Percentiles rank a stretch among this genome's conserved stretches.
Conservation (phyloP, 768 basidiomycete species). For the Kwoniella sp. region DNA sequence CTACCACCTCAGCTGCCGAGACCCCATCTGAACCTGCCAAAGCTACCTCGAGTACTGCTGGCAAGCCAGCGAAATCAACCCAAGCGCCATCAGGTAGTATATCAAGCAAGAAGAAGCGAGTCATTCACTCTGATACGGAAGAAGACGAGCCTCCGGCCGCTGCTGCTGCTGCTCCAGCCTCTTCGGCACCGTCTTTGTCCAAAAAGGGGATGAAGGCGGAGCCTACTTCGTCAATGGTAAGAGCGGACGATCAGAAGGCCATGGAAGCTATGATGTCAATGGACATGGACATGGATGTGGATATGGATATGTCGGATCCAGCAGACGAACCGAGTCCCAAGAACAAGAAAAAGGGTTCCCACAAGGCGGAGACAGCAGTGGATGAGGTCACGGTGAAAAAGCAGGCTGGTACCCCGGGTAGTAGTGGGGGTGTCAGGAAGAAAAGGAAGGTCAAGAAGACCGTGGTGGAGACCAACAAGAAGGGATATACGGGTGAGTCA, state of each 20-base stretch:
- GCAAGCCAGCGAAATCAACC: neutral
- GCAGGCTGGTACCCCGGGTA: conserved; percentile 15
- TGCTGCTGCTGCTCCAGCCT: conserved; percentile 9
- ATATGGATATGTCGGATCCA: neutral
- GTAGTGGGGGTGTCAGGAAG: conserved; percentile 18
- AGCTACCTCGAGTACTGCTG: neutral
- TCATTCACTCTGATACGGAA: conserved; percentile 35
- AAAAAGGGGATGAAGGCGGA: conserved; percentile 11
- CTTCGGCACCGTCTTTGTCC: neutral
- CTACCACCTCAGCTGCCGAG: neutral
- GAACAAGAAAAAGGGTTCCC: neutral
- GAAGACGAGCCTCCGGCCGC: conserved; percentile 21
- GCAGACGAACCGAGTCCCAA: neutral
- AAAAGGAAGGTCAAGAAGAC: conserved; percentile 46
- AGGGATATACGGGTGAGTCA: conserved; percentile 48
- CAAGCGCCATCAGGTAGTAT: conserved; percentile 1
- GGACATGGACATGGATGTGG: conserved; percentile 28
- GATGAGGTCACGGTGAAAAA: conserved; percentile 13
- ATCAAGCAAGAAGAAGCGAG: conserved; percentile 28
- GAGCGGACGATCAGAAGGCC: conserved; percentile 40
- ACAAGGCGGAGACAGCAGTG: conserved; percentile 2
- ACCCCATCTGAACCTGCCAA: neutral
- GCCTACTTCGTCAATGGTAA: conserved; percentile 34
- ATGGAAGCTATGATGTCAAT: conserved; percentile 54
- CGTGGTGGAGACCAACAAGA: conserved; percentile 33